Base-by-base conservation (phyloP, 306 rosid genomes). In the Cicer cuneatum region DNA sequence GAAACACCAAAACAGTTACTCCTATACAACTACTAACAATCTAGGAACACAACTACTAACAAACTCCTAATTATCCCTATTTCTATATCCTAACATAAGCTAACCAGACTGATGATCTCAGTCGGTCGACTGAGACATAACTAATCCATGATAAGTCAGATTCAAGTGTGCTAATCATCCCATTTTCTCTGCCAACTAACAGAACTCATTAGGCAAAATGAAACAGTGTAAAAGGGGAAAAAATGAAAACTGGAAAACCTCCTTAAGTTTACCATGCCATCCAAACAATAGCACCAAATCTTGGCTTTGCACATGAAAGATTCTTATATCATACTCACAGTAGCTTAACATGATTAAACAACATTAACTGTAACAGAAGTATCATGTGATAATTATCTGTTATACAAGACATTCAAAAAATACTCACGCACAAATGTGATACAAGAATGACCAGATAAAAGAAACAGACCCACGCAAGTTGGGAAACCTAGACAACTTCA, bases 91-190 rank as follows among this genome's bases (percentile, higher is more conserved):
- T 24, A 24, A 24, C 33, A 24, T 24, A 24, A 2, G 49, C 53
- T 77, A 72, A 72, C 43, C 54, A 72, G 71, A 58, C 43, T 40
- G 18, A 81, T 12, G 9, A 49, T 59, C 70, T 76, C 70, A 74
- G 10, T 14, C 60, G 13, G 56, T 65, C 46, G 40, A 72, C 69
- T 13, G 7, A 18, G 72, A 13, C 48, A 24, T 60, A 42, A 66
- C 62, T 35, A 67, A 37, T 51, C 73, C 15, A 13, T 1, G 52
- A 72, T 21, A 39, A 43, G 40, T 47, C 47, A 29, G 42, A 10
- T 61, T 57, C 49, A 63, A 3, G 37, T 49, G 68, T 48, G 3
- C 53, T 8, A 62, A 59, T 18, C 38, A 61, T 46, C 66, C 24
- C 29, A 53, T n/a, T 21, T 54, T 12, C 52, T 74, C 43, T 24